Conservation (phyloP, 2,329 filamentous ascomycete species). For the Talaromyces islandicus region DNA sequence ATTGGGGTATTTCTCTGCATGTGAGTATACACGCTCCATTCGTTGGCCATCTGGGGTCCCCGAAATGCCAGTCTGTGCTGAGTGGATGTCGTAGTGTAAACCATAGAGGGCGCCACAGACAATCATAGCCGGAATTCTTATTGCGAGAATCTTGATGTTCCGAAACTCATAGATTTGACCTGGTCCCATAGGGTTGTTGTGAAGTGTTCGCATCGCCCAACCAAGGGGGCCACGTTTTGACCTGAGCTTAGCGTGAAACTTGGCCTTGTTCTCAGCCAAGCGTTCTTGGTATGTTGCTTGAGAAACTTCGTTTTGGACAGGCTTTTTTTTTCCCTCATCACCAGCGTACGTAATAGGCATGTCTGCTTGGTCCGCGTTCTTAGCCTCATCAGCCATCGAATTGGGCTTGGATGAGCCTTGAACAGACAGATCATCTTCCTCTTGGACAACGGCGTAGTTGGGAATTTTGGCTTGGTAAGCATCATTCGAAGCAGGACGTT, state of each 20-base stretch:
- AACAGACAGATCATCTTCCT: slow-evolving; percentile 46
- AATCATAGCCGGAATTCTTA: slow-evolving; percentile 64
- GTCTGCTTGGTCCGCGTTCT: neutral
- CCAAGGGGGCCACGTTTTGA: slow-evolving; percentile 63
- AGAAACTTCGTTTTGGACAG: slow-evolving; percentile 43
- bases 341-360: neutral
- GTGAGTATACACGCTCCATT: slow-evolving; percentile 32
- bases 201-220: slow-evolving; percentile 75
- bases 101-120: slow-evolving; percentile 64
- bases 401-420: neutral
- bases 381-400: neutral
- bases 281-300: slow-evolving; percentile 59
- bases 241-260: slow-evolving; percentile 58
- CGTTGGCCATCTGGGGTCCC: slow-evolving; percentile 64
- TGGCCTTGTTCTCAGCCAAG: slow-evolving; percentile 50
- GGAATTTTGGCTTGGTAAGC: slow-evolving; percentile 56
- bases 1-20: slow-evolving; percentile 60
- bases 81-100: slow-evolving; percentile 75
- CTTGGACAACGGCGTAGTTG: slow-evolving; percentile 71
- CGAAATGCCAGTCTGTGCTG: slow-evolving; percentile 62
- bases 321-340: slow-evolving; percentile 29
- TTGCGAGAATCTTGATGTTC: slow-evolving; percentile 60
- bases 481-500: slow-evolving; percentile 50
- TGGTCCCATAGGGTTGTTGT: slow-evolving; percentile 64
- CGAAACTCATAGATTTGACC: slow-evolving; percentile 68